Evolutionary conservation across 495 filamentous ascomycete genomes (phyloP).

Genomic region (Neurospora africana): DNA sequence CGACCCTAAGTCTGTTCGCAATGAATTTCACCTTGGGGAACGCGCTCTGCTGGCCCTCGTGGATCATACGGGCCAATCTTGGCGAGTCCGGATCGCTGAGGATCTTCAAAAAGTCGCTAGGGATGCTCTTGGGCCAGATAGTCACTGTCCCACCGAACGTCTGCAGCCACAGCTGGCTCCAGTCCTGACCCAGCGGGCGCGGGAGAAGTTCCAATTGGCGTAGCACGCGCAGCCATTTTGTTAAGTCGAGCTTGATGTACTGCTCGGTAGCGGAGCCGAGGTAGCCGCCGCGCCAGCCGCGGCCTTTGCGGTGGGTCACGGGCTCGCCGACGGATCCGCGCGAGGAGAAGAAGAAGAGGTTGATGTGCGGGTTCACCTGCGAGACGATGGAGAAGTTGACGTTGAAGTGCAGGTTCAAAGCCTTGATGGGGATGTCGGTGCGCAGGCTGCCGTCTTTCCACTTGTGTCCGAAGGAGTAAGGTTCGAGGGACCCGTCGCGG

Average conservation of each 20-base stretch:
- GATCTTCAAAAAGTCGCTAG: conserved; percentile 73
- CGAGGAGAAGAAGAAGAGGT: conserved; percentile 95
- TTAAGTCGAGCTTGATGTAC: conserved; percentile 88
- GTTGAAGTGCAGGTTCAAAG: conserved; percentile 91
- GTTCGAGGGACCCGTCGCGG: conserved; percentile 51
- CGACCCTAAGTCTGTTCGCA: conserved; percentile 71
- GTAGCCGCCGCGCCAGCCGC: conserved; percentile 93
- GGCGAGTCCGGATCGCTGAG: conserved; percentile 68
- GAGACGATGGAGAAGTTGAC: conserved; percentile 94
- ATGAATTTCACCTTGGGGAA: conserved; percentile 91
- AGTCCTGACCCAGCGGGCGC: conserved; percentile 86
- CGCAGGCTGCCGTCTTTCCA: conserved; percentile 95
- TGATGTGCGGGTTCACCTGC: conserved; percentile 96
- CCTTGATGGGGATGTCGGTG: conserved; percentile 90
- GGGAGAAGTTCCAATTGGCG: conserved; percentile 87
- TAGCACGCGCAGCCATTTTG: conserved; percentile 92
- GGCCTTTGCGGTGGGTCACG: conserved; percentile 85
- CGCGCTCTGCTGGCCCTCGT: conserved; percentile 71
- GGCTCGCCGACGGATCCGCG: conserved; percentile 83
- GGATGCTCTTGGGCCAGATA: conserved; percentile 73
- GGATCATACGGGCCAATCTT: conserved; percentile 75
- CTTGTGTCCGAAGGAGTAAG: conserved; percentile 91
- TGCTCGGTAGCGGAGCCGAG: conserved; percentile 85
- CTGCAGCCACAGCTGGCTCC: conserved; percentile 92
- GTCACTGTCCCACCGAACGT: conserved; percentile 91